Conservation (phyloP, 805 yeast species). For the Candida berthetii region DNA sequence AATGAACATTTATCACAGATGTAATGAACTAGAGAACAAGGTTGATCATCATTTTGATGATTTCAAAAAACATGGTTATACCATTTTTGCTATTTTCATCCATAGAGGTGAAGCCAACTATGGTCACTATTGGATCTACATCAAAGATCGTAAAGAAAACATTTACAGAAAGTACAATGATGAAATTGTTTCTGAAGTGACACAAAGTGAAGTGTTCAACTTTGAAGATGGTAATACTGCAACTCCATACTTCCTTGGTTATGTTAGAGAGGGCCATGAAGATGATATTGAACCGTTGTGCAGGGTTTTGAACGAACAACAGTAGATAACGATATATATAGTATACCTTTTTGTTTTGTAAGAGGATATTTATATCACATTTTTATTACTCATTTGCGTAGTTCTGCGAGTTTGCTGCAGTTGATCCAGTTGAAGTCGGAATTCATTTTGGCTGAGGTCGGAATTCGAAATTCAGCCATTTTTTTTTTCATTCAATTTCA, state of each 20-base stretch:
- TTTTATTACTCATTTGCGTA: too few relatives aligned
- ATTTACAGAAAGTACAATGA: slow-evolving; percentile 90
- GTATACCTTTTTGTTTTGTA: too few relatives aligned
- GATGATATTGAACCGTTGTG: slow-evolving; percentile 60
- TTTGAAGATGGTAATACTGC: slow-evolving; percentile 70
- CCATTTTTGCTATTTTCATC: slow-evolving; percentile 85
- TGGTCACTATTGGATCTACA: slow-evolving; percentile 97
- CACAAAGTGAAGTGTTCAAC: slow-evolving; percentile 59
- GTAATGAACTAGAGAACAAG: slow-evolving; percentile 37
- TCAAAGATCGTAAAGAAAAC: slow-evolving; percentile 62
- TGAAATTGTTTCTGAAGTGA: slow-evolving; percentile 84
- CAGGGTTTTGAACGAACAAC: slow-evolving; percentile 28
- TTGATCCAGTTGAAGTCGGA: too few relatives aligned
- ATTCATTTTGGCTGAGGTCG: too few relatives aligned
- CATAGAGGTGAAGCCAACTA: slow-evolving; percentile 95
- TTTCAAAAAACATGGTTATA: slow-evolving; percentile 63
- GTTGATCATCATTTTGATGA: slow-evolving; percentile 57
- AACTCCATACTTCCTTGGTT: slow-evolving; percentile 90
- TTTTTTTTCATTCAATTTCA: too few relatives aligned
- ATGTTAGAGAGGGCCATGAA: slow-evolving; percentile 58
- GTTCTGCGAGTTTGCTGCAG: too few relatives aligned
- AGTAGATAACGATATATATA: too few relatives aligned
- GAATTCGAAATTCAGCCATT: too few relatives aligned
- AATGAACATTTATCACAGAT: slow-evolving; percentile 30
- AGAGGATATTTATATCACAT: too few relatives aligned